Evolutionary conservation across 179 eudicot species (phyloP).

Genomic region (Beta macrorhiza): DNA sequence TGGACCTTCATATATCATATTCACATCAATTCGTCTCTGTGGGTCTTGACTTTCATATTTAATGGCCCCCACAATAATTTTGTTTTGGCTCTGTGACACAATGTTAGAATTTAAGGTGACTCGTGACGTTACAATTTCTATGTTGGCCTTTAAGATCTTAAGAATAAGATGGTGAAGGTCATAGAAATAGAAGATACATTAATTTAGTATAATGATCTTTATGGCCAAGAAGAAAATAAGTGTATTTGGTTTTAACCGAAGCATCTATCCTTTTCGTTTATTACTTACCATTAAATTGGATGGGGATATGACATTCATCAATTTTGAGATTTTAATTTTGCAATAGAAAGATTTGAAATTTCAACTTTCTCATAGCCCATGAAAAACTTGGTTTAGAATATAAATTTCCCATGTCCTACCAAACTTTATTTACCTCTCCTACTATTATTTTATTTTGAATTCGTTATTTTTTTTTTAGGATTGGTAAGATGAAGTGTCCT

Average conservation of each 20-base stretch:
- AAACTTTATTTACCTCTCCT: background rate
- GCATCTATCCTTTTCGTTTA: constrained; percentile 23
- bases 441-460: background rate
- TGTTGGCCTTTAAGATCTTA: constrained; percentile 9
- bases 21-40: constrained; percentile 35
- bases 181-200: constrained; percentile 16
- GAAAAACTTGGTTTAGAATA: background rate
- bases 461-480: too few relatives aligned
- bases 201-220: constrained; percentile 20
- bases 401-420: background rate
- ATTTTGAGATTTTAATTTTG: background rate
- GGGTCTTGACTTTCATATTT: constrained; percentile 22
- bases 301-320: constrained; percentile 22
- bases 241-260: background rate
- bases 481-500: too few relatives aligned
- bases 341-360: background rate
- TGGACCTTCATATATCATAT: constrained; percentile 36
- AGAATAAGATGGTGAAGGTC: background rate
- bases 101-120: constrained; percentile 31
- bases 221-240: background rate
- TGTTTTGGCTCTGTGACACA: constrained; percentile 10
- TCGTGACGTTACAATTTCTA: constrained; percentile 32
- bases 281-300: constrained; percentile 20
- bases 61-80: constrained; percentile 24
- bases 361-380: background rate